Conservation (phyloP, 768 basidiomycete genomes). For the Leucogyrophana mollusca region DNA sequence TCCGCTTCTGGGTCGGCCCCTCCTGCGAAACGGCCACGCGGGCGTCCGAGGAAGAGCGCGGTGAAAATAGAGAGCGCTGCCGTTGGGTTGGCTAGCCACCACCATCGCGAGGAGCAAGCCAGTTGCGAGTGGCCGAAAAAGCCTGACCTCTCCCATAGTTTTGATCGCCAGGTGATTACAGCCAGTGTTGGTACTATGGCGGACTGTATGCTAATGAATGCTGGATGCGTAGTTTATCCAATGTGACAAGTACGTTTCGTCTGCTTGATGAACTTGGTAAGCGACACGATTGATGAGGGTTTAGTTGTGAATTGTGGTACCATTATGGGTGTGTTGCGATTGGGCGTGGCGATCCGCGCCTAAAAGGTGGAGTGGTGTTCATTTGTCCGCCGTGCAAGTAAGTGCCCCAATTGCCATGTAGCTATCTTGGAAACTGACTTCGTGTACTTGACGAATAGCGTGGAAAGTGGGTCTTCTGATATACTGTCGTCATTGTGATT, state of each 20-base stretch:
- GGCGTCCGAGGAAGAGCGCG: too few species aligned
- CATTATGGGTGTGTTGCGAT: constrained; percentile 53
- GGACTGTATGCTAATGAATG: too few species aligned
- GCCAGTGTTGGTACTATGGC: too few species aligned
- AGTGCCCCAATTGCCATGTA: constrained; percentile 2
- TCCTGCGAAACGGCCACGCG: too few species aligned
- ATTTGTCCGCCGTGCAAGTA: constrained; percentile 43
- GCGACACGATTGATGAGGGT: neutral
- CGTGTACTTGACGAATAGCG: constrained; percentile 4
- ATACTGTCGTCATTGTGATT: neutral
- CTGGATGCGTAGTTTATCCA: constrained; percentile 28
- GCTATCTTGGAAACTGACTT: constrained; percentile 1
- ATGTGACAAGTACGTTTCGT: constrained; percentile 30
- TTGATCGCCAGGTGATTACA: too few species aligned
- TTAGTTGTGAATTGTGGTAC: constrained; percentile 46
- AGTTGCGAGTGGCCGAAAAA: too few species aligned
- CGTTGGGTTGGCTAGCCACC: too few species aligned
- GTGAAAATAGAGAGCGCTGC: too few species aligned
- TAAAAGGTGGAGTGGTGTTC: constrained; percentile 30
- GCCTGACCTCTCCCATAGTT: too few species aligned
- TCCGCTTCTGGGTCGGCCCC: too few species aligned
- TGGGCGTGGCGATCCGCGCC: constrained; percentile 32
- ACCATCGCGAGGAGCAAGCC: too few species aligned
- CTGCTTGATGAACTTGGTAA: too few species aligned
- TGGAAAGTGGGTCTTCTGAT: constrained; percentile 6